Evolutionary conservation across 2,329 filamentous ascomycete species (phyloP), one percentile per base, ranked within the genome.

Genomic region (Trichoderma sp.): DNA sequence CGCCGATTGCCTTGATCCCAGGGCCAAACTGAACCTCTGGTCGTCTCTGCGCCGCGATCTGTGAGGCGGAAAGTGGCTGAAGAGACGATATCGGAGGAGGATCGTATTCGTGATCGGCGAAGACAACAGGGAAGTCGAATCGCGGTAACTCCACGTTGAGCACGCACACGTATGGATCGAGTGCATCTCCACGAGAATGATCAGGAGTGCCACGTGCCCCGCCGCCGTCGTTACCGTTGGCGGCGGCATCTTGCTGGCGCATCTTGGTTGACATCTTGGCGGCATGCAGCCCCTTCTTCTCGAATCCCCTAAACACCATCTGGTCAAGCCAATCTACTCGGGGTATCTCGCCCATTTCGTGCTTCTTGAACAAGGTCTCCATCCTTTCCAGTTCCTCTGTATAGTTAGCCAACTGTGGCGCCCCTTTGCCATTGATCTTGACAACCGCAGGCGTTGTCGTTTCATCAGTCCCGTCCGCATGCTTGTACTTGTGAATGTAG

Each of bases 291-390:
- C 89, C 86, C 65, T 88, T 83, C 78, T 91, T 95, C 78, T 97
- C 94, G 66, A 96, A 89, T 59, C 90, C 90, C 47, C 94, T 88
- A 75, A 96, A 99, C 3, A 97, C 93, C 71, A 98, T 84, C 72
- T 95, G 91, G 75, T 99, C 95, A 50, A 99, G 85, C 96, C 95
- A 99, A 72, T 96, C 92, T 55, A 97, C 90, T 17, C 93, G 87
- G 0, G 92, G 88, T 28, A 99, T 94, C 75, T 99, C 95, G 19
- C 93, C 93, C 90, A 97, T 96, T 74, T 99, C 96, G 74, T 98
- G 95, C 78, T 97, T 96, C 78, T 99, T 99, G 74, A 99, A 90
- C 24, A 98, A 78, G 62, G 88, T 89, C 73, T 98, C 93, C 70
- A 99, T 85, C 19, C 95, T 85, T 71, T 97, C 93, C 67, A 97